Base-by-base conservation (phyloP, 305 asterid genomes). In the Fraxinus velutina region DNA sequence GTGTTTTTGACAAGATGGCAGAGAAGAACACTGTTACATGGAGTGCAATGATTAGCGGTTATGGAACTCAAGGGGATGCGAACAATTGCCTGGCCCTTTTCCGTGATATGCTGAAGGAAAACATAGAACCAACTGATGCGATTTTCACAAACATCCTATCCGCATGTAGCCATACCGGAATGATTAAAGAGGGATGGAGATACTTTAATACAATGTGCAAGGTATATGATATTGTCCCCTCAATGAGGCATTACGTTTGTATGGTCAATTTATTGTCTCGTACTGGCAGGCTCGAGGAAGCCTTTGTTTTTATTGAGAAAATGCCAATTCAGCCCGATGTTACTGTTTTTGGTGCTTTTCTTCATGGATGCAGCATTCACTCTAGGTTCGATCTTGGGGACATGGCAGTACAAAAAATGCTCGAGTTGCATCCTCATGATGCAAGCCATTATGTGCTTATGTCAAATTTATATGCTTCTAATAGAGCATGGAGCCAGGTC, bases 191-290 rank as follows among this genome's bases (percentile, higher is more conserved):
- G 81, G 92, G 93, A 33, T 91, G 93, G 91, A 80, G 62, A 13
- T 87, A 80, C 73, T 91, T 91, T 57, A 9, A 83, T 52, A 60
- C 79, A 64, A 89, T 90, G 89, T 83, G 92, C 77, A 73, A 36
- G 12, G 75, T 52, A 4, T 84, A 88, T 77, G 77, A 84, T 3
- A 83, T 88, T 72, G 80, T 32, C 32, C 92, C 92, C 44, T 77
- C 85, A 4, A 77, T 82, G 87, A 83, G 90, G 78, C 94, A 92
- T 79, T 92, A 88, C 71, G 83, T 34, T 6, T 92, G 90, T 71
- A 86, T 92, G 88, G 94, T 89, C 15, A 93, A 92, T 77, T 78
- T 89, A 44, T 83, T 92, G 81, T 89, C 92, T 82, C 87, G 91
- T 0, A 22, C 24, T 88, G 91, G 95, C 6, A 78, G 75, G 78